These are phyloP conservation scores for Nakazawaea pomicola DNA, from an alignment of 805 yeast genomes.

Conservation along the genomic window DNA sequence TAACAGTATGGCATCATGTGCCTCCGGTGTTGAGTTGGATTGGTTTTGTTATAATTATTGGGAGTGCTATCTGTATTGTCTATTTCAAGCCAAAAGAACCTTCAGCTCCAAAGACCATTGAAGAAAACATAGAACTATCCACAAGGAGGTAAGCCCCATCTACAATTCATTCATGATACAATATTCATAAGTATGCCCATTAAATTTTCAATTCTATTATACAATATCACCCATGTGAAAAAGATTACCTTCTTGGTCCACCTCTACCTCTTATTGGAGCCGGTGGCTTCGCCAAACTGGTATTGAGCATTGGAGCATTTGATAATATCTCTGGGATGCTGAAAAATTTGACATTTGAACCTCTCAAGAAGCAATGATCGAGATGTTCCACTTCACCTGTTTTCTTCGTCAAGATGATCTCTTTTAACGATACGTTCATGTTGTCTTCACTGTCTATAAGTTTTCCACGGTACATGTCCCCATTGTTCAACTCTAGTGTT, in stretches of 20 bases:
- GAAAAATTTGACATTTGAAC: constrained; percentile 81
- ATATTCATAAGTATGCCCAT: not conserved
- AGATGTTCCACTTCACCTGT: constrained; percentile 73
- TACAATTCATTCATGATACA: not conserved
- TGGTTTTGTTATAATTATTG: constrained; percentile 66
- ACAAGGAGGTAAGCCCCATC: constrained; percentile 1
- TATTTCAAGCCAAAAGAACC: constrained; percentile 38
- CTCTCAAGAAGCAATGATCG: constrained; percentile 86
- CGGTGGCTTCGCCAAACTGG: constrained; percentile 50
- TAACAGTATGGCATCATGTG: constrained; percentile 61
- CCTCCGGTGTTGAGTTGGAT: constrained; percentile 65
- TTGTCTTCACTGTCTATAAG: constrained; percentile 79
- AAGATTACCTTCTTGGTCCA: constrained; percentile 8
- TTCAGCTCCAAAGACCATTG: not conserved
- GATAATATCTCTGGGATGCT: constrained; percentile 83
- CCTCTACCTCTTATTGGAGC: constrained; percentile 59
- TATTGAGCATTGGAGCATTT: constrained; percentile 84
- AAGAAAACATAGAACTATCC: constrained; percentile 5
- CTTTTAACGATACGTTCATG: constrained; percentile 85
- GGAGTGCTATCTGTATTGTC: constrained; percentile 59
- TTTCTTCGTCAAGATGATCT: constrained; percentile 71
- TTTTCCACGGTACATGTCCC: constrained; percentile 86
- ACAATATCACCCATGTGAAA: too few species aligned
- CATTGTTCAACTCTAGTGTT: constrained; percentile 76
- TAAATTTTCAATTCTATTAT: not conserved